phyloP scores from a whole-genome alignment of 305 asterid species.

The Stenogyne calaminthoides region DNA sequence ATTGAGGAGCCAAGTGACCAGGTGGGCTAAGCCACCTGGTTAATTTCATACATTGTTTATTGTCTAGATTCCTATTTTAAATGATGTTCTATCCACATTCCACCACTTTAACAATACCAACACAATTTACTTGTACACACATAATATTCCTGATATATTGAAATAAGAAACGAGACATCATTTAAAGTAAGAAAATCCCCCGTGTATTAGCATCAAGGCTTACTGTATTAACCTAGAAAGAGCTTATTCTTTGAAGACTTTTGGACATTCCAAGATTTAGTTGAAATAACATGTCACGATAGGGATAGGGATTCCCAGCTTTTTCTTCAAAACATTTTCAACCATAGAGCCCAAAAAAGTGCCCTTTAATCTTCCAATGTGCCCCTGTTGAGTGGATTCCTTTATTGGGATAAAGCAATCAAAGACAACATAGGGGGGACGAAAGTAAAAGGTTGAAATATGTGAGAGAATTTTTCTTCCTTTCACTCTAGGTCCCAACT shows the following conservation, averaged over 20 bases:
- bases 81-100: background rate
- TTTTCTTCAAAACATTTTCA: constrained; percentile 11
- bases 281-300: constrained; percentile 10
- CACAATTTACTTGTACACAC: background rate
- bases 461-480: constrained; percentile 21
- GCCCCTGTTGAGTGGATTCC: constrained; percentile 33
- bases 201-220: background rate
- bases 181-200: background rate
- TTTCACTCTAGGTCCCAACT: constrained; percentile 4
- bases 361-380: constrained; percentile 33
- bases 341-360: constrained; percentile 44
- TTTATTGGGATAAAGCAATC: constrained; percentile 32
- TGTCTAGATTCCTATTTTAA: too few relatives aligned
- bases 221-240: constrained; percentile 14
- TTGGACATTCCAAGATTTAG: constrained; percentile 4
- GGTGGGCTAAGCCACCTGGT: too few relatives aligned
- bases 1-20: too few relatives aligned
- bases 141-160: background rate
- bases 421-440: constrained; percentile 33
- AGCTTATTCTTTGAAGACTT: constrained; percentile 21
- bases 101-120: background rate
- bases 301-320: constrained; percentile 34
- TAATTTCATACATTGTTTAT: too few relatives aligned
- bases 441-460: constrained; percentile 32
- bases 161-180: background rate